phyloP scores from a whole-genome alignment of 176 grass and related monocot genomes.

The Oryza brachyantha region DNA sequence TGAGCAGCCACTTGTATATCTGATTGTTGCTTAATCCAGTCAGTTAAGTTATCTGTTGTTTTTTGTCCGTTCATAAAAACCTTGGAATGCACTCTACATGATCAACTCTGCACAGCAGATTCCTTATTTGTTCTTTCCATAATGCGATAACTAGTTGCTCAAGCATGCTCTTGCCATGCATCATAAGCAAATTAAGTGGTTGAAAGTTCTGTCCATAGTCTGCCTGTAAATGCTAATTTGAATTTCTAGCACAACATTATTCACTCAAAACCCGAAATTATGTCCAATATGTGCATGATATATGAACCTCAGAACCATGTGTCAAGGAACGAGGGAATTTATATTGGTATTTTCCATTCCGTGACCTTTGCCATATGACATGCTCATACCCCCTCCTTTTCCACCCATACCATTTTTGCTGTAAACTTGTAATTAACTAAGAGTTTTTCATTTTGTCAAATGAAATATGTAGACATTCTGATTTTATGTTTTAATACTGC shows the following conservation, averaged over 20 bases:
- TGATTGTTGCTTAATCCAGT: neutral
- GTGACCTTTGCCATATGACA: neutral
- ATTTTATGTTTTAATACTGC: too few relatives aligned
- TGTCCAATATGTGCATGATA: neutral
- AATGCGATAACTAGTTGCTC: neutral
- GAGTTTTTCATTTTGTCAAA: too few relatives aligned
- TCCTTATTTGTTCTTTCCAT: neutral
- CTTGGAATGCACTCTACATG: neutral
- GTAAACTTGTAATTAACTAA: neutral
- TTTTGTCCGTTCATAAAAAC: neutral
- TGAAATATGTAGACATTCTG: too few relatives aligned
- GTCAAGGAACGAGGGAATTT: too few relatives aligned
- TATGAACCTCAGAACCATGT: neutral
- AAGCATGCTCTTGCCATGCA: neutral
- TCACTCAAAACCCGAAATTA: neutral
- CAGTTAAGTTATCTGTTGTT: neutral
- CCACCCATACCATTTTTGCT: too few relatives aligned
- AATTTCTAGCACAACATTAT: neutral
- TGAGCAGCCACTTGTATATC: neutral
- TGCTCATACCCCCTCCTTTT: neutral
- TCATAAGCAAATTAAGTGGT: neutral
- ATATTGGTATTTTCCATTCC: neutral
- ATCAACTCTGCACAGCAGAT: neutral
- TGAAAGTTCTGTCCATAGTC: neutral
- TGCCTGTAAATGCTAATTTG: neutral